Evolutionary conservation across 306 rosid species (phyloP), one percentile per base, ranked within the genome.

Genomic region (Prunus campanulata): DNA sequence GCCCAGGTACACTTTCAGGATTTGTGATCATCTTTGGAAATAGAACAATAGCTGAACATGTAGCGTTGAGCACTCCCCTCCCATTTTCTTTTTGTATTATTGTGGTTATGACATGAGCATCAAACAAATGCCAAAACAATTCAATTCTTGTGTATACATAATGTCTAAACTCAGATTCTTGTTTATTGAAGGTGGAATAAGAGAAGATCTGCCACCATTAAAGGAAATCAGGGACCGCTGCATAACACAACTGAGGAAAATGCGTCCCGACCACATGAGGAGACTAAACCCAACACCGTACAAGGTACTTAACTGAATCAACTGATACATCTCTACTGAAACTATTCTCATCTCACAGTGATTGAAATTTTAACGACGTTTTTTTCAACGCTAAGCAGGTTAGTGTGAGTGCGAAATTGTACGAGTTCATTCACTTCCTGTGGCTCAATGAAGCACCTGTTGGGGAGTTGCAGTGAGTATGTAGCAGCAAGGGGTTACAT

Each of bases 381-480:
- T 32, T 12, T 13, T 52, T 68, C 16, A 66, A 74, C 9, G 52
- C 61, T 81, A 9, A 74, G 72, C 87, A 93, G 98, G 97, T 95
- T 30, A 90, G 98, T 64, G 99, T 95, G 22, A 95, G 99, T 81
- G 96, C 89, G 10, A 86, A 89, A 30, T 74, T 92, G 55, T 95
- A 95, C 27, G 96, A 95, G 74, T 92, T 92, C 90, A 95, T 95
- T 84, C 99, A 92, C 73, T 88, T 86, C 89, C 72, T 92, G 78
- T 95, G 99, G 99, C 91, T 95, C 74, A 89, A 92, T 35, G 99
- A 95, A 82, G 99, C 99, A 70, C 99, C 99, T 25, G 96, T 92
- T 20, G 97, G 99, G 68, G 99, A 95, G 90, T 77, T 95, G 83
- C 97, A 86, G 79, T 95, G 74, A 81, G 74, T 46, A n/a, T 9